Evolutionary conservation across 805 yeast genomes (phyloP).

Genomic region (Zygosaccharomyces gambellarensis): DNA sequence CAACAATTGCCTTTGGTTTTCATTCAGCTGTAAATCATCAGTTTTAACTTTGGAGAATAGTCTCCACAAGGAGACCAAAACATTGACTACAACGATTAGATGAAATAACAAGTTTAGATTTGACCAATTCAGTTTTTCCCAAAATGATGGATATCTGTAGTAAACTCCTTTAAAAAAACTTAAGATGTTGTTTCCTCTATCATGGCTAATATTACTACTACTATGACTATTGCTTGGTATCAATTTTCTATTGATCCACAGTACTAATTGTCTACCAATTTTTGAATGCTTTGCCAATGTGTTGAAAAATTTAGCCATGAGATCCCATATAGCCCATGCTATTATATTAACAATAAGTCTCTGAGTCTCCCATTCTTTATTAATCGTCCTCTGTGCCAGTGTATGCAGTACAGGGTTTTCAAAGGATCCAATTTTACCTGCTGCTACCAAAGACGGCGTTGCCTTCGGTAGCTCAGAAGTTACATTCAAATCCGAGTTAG

Average conservation of each 20-base stretch:
- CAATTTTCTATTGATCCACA: background rate
- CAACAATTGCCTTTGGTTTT: conserved; percentile 34
- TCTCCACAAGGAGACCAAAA: conserved; percentile 29
- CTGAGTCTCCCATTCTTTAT: conserved; percentile 39
- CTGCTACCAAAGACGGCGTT: background rate
- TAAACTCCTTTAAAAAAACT: background rate
- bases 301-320: conserved; percentile 21
- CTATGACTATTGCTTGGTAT: background rate
- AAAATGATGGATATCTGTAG: conserved; percentile 7
- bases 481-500: background rate
- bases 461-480: background rate
- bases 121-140: conserved; percentile 15
- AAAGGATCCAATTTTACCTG: conserved; percentile 21
- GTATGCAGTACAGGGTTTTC: conserved; percentile 30
- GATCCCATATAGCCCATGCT: conserved; percentile 30
- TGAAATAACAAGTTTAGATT: conserved; percentile 27
- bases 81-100: conserved; percentile 30
- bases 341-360: conserved; percentile 34
- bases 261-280: conserved; percentile 5
- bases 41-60: conserved; percentile 31
- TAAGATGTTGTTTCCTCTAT: background rate
- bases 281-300: conserved; percentile 13
- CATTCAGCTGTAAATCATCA: conserved; percentile 32
- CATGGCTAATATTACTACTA: background rate
- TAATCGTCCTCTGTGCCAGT: conserved; percentile 36